Percentiles rank a stretch among this genome's conserved stretches.
phyloP scores from a whole-genome alignment of 106 monocot species.

The Ottelia alismoides region DNA sequence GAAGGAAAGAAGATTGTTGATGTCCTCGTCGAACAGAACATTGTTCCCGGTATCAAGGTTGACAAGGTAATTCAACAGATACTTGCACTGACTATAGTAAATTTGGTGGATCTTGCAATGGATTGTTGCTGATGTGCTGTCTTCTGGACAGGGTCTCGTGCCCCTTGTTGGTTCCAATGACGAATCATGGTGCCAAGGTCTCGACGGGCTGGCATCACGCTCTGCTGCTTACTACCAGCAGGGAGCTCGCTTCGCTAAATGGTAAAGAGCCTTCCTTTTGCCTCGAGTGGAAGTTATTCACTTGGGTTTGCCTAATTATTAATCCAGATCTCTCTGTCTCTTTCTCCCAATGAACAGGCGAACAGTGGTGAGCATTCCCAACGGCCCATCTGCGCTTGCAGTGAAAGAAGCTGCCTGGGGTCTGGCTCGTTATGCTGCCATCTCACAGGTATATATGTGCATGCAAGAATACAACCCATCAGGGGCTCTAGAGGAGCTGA shows the following conservation, averaged over 20 bases:
- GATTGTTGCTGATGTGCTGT: too few species aligned
- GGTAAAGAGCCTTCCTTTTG: conserved; percentile 19
- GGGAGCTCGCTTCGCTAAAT: conserved; percentile 84
- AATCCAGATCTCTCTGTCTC: not conserved
- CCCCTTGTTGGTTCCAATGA: conserved; percentile 80
- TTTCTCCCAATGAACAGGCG: conserved; percentile 30
- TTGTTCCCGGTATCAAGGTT: conserved; percentile 79
- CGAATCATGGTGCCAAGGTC: conserved; percentile 90
- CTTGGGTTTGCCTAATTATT: too few species aligned
- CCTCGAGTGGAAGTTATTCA: too few species aligned
- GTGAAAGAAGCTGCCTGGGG: conserved; percentile 63
- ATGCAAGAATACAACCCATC: too few species aligned
- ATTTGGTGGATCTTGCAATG: not conserved
- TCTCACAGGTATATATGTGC: conserved; percentile 28
- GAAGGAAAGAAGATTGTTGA: conserved; percentile 89
- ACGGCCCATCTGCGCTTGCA: conserved; percentile 45
- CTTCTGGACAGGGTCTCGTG: conserved; percentile 53
- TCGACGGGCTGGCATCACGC: conserved; percentile 65
- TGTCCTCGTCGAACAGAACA: conserved; percentile 61
- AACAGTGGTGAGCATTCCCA: conserved; percentile 72
- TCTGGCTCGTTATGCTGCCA: conserved; percentile 40
- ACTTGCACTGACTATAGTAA: not conserved
- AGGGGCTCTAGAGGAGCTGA: too few species aligned
- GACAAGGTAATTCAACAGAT: conserved; percentile 52
- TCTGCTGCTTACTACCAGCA: conserved; percentile 72